Evolutionary conservation across 352 stramenopile species (phyloP), one percentile per base, ranked within the genome.

Genomic region (Aphanomyces stellatus): DNA sequence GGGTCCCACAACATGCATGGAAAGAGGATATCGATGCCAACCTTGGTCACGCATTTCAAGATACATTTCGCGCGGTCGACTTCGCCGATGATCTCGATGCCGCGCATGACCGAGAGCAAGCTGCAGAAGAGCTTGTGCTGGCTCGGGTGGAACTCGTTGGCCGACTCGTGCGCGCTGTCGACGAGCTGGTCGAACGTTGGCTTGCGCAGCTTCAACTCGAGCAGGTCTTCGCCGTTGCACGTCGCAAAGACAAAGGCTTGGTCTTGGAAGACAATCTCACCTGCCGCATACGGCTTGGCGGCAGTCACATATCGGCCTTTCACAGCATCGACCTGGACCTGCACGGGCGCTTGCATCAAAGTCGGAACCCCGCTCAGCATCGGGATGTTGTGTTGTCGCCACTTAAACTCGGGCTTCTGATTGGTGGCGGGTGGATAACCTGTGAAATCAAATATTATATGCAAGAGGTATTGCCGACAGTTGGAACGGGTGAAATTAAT

Each of bases 191-290:
- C 63, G 8, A 28, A 49, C 13, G 75, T 46, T n/a, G n/a, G n/a
- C n/a, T n/a, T n/a, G 10, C 8, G 19, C 40, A 65, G 74, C 51
- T 70, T 60, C 2, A 69, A 72, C 64, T 87, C 74, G 40, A 89
- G 80, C 42, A 81, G 88, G 34, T 56, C 69, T 10, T 77, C 72
- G 59, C 80, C 89, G 33, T 88, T 69, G 37, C 83, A 91, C 8
- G 78, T 65, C 13, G 81, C 83, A 61, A 74, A 83, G 51, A 90
- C 83, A 63, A 91, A 90, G 25, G 83, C 81, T 63, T 85, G 62
- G 68, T 91, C 83, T 57, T 75, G 80, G 70, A 91, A 91, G 57
- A 91, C 85, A 31, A 90, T 79, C 25, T 88, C 77, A 5, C 82
- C 82, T 3, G 81, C 72, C 30, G 76, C 51, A 64, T 90, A 88